Percentiles rank a stretch among this genome's conserved stretches.
phyloP scores from a whole-genome alignment of 1,284 basidiomycete genomes.

The Marasmius tenuissimus region DNA sequence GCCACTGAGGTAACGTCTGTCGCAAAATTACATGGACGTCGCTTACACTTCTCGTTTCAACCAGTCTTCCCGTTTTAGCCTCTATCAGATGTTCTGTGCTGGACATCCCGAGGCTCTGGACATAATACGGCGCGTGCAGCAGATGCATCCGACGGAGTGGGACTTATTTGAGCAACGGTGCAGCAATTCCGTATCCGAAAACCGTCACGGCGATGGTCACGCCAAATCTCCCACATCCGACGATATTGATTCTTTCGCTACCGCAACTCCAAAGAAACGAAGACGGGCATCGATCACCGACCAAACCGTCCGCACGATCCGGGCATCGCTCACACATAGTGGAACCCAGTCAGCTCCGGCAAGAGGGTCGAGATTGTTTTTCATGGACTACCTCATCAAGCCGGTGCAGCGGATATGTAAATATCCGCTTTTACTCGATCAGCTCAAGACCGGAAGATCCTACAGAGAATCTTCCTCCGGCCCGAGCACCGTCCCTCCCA shows the following conservation, averaged over 20 bases:
- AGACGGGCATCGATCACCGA: conserved; percentile 40
- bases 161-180: conserved; percentile 80
- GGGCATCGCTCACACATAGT: conserved; percentile 18
- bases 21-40: neutral
- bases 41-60: conserved; percentile 10
- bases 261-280: conserved; percentile 26
- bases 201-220: conserved; percentile 13
- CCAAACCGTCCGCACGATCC: conserved; percentile 32
- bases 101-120: conserved; percentile 80
- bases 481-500: conserved; percentile 23
- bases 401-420: conserved; percentile 89
- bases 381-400: conserved; percentile 86
- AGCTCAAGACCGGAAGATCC: conserved; percentile 53
- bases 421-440: conserved; percentile 85
- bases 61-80: conserved; percentile 73
- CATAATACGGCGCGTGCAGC: conserved; percentile 63
- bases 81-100: conserved; percentile 84
- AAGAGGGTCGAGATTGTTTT: conserved; percentile 48
- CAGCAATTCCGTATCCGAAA: conserved; percentile 46
- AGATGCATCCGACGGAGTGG: conserved; percentile 70
- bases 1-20: conserved; percentile 57
- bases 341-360: conserved; percentile 19
- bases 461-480: conserved; percentile 20
- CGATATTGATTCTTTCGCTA: neutral
- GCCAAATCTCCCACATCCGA: neutral